Evolutionary conservation across 805 yeast genomes (phyloP).

Genomic region (Yarrowia keelungensis): DNA sequence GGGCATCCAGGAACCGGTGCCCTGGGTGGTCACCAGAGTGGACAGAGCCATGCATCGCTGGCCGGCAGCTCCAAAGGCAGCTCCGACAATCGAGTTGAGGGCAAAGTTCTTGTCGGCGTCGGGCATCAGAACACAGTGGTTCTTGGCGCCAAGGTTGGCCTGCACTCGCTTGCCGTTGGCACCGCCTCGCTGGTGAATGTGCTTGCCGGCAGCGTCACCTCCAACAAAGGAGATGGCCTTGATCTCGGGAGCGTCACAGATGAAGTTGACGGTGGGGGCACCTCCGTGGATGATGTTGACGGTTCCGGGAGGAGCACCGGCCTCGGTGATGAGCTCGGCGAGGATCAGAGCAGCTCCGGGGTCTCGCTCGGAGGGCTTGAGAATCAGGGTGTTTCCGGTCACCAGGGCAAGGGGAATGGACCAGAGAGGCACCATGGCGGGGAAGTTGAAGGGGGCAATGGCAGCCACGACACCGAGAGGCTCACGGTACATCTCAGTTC

Average conservation of each 20-base stretch:
- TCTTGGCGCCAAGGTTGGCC: slow-evolving; percentile 80
- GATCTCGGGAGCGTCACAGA: slow-evolving; percentile 74
- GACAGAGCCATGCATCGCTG: slow-evolving; percentile 85
- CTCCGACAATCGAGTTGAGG: slow-evolving; percentile 70
- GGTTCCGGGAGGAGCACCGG: slow-evolving; percentile 79
- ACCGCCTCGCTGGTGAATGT: slow-evolving; percentile 70
- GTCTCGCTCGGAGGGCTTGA: slow-evolving; percentile 75
- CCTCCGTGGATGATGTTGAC: slow-evolving; percentile 76
- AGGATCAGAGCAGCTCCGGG: slow-evolving; percentile 82
- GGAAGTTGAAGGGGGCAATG: slow-evolving; percentile 82
- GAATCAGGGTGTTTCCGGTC: slow-evolving; percentile 75
- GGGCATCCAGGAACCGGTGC: slow-evolving; percentile 65
- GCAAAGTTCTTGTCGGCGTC: slow-evolving; percentile 72
- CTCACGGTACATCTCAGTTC: slow-evolving; percentile 72
- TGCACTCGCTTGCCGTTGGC: slow-evolving; percentile 76
- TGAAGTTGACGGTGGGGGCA: slow-evolving; percentile 72
- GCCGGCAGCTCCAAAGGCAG: slow-evolving; percentile 86
- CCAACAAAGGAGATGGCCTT: slow-evolving; percentile 82
- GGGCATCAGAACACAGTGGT: slow-evolving; percentile 75
- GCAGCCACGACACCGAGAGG: slow-evolving; percentile 80
- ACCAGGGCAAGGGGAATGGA: slow-evolving; percentile 66
- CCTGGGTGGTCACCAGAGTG: slow-evolving; percentile 74
- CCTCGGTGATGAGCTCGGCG: slow-evolving; percentile 73
- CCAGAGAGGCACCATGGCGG: slow-evolving; percentile 83
- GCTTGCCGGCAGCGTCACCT: slow-evolving; percentile 78